Conservation (phyloP, 371 early-diverging fungal genomes). For the Mortierella sp. region DNA sequence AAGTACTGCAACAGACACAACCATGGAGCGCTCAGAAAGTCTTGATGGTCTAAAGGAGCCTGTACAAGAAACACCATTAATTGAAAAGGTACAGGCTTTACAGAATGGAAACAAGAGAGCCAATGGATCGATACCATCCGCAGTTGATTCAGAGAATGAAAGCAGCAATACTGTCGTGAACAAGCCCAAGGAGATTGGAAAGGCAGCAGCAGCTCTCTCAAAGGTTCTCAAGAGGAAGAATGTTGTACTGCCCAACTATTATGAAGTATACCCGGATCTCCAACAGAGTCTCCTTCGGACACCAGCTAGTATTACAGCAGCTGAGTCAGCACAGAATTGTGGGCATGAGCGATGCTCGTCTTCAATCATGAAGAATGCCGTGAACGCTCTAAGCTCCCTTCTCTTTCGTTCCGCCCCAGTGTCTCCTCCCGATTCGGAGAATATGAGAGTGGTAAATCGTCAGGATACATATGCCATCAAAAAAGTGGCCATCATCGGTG, state of each 20-base stretch:
- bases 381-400: conserved; percentile 20
- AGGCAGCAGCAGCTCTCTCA: background rate
- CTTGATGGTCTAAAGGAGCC: too few relatives aligned
- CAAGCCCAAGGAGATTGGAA: background rate
- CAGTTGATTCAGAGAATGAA: too few relatives aligned
- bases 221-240: conserved; percentile 1
- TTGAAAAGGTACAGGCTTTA: too few relatives aligned
- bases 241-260: background rate
- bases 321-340: too few relatives aligned
- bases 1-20: conserved; percentile 9
- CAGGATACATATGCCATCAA: background rate
- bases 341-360: background rate
- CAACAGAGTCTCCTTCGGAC: background rate
- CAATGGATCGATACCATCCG: too few relatives aligned
- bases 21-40: too few relatives aligned
- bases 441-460: too few relatives aligned
- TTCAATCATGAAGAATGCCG: conserved; percentile 28
- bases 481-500: conserved; percentile 68
- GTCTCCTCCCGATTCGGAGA: too few relatives aligned
- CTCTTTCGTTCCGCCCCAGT: background rate
- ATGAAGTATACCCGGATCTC: background rate
- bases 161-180: too few relatives aligned
- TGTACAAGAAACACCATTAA: too few relatives aligned
- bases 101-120: too few relatives aligned
- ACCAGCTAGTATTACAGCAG: background rate